phyloP scores from a whole-genome alignment of 176 grass and related monocot genomes.

The Microstegium vimineum region DNA sequence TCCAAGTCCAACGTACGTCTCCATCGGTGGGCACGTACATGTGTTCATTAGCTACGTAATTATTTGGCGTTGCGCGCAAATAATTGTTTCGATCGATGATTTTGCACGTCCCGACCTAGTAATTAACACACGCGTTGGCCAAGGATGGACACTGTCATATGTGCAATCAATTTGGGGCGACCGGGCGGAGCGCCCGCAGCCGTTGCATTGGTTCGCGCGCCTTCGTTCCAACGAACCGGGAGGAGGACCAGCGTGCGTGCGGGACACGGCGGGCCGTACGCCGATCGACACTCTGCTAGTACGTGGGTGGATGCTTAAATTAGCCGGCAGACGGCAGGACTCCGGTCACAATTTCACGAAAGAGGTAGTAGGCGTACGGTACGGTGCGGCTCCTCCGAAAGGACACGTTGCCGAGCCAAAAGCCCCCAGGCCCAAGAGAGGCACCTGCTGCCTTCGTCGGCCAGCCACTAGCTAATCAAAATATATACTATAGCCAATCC shows the following conservation, averaged over 20 bases:
- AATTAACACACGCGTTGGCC: background rate
- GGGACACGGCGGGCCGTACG: background rate
- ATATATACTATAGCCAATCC: no score
- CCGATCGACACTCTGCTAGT: background rate
- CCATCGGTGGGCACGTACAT: background rate
- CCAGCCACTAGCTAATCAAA: no score
- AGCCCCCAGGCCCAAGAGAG: no score
- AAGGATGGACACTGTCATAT: background rate
- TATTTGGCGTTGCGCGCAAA: no score
- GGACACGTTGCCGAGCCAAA: no score
- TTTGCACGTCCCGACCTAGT: background rate
- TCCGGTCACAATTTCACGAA: background rate
- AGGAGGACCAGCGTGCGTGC: background rate
- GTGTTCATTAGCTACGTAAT: no score
- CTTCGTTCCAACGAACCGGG: slow-evolving; percentile 3
- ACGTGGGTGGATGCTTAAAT: background rate
- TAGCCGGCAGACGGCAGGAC: background rate
- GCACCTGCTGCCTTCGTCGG: no score
- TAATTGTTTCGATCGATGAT: background rate
- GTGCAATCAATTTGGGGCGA: background rate
- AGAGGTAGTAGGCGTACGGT: background rate
- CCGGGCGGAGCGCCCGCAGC: background rate
- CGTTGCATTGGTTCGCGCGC: slow-evolving; percentile 6
- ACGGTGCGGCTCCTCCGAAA: no score
- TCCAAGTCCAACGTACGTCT: background rate